These are phyloP conservation scores for Cladosporium sp. DNA, from an alignment of 2,329 filamentous ascomycete genomes.

Conservation along the genomic window DNA sequence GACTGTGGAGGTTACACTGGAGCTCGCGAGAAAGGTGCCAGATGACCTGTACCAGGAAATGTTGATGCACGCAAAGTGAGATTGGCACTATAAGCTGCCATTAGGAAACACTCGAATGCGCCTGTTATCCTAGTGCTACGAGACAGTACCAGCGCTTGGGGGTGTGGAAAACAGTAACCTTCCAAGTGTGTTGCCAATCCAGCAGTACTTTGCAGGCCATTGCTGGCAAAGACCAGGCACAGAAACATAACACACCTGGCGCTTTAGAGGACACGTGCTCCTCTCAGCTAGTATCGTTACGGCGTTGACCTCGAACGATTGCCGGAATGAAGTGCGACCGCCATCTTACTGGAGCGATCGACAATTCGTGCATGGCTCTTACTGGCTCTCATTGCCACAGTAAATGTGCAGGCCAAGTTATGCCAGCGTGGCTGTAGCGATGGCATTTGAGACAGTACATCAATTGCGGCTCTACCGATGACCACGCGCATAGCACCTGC, in stretches of 20 bases:
- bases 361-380: not conserved
- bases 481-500: not conserved
- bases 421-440: not conserved
- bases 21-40: constrained; percentile 85
- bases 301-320: not conserved
- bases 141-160: not conserved
- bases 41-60: constrained; percentile 89
- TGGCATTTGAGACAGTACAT: not conserved
- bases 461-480: not conserved
- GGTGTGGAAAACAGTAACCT: not conserved
- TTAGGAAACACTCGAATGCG: not conserved
- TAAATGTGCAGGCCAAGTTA: not conserved
- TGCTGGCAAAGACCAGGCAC: not conserved
- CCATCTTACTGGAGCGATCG: not conserved
- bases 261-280: not conserved
- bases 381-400: not conserved
- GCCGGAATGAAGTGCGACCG: not conserved
- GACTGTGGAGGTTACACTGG: constrained; percentile 65
- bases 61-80: constrained; percentile 78
- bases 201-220: not conserved
- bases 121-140: not conserved
- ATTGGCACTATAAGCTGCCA: not conserved
- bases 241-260: not conserved
- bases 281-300: not conserved
- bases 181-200: not conserved